These are phyloP conservation scores for Lumnitzera racemosa DNA, from an alignment of 345 rosid species.

Conservation along the genomic window DNA sequence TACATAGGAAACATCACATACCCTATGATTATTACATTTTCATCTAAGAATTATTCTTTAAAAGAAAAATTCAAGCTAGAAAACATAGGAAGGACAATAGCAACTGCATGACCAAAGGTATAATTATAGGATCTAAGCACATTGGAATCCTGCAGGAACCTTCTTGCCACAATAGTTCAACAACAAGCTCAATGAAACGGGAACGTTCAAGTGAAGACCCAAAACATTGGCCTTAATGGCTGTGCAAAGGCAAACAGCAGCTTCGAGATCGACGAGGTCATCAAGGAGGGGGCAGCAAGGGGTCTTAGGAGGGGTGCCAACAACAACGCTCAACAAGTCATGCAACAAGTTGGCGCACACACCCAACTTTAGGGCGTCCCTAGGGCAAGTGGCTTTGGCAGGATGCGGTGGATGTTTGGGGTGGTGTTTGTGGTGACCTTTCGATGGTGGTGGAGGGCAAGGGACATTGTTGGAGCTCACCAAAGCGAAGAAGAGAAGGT, in stretches of 20 bases:
- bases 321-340: constrained; percentile 19
- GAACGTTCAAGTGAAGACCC: constrained; percentile 45
- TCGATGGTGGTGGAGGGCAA: constrained; percentile 33
- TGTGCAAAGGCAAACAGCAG: constrained; percentile 63
- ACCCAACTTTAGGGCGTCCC: constrained; percentile 44
- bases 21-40: too few species aligned
- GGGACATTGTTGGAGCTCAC: constrained; percentile 49
- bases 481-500: constrained; percentile 58
- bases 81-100: too few species aligned
- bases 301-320: constrained; percentile 29
- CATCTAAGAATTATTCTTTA: too few species aligned
- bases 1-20: too few species aligned
- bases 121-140: constrained; percentile 13
- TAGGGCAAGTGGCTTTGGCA: constrained; percentile 19
- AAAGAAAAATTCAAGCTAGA: too few species aligned
- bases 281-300: constrained; percentile 52
- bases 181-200: constrained; percentile 45
- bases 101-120: neutral
- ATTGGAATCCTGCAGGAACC: constrained; percentile 40
- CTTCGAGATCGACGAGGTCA: constrained; percentile 51
- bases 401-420: neutral
- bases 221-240: constrained; percentile 44
- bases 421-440: constrained; percentile 6
- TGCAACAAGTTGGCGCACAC: constrained; percentile 37
- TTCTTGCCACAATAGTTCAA: constrained; percentile 46